Base-by-base conservation (phyloP, 164 flowering plant species). In the Berberis vulgaris region DNA sequence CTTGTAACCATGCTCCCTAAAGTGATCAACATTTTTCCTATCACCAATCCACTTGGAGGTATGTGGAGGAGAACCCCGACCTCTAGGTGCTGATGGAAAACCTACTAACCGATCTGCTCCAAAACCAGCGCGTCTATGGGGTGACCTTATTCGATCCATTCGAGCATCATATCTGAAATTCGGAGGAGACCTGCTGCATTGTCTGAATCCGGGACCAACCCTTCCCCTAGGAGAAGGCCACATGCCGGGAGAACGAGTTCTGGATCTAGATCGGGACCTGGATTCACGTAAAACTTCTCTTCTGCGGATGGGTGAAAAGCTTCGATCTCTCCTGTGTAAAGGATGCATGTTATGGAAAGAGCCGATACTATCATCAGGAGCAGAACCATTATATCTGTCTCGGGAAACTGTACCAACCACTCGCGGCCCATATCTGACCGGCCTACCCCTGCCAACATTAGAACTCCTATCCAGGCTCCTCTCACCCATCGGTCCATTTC, bases 231-330 rank as follows among this genome's bases (percentile, higher is more conserved):
- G 71, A 45, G 75, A 68, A 41, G 73, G 61, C 80, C 78, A 80
- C 41, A 58, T 39, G 64, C 49, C 70, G 12, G 85, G 86, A 49
- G 85, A 83, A 40, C 76, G 80, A 53, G 70, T 72, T 79, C 81
- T 74, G 43, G 87, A 80, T 70, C 82, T 79, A 52, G 87, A 79
- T 54, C 43, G 67, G 9, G 79, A 55, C 45, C 73, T 62, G 47
- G 74, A 64, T 5, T 46, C 41, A 70, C 57, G 76, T 57, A 62
- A 39, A 45, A 60, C 62, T n/a, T 71, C 73, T 63, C 68, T 67
- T 67, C 77, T 72, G 39, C 65, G 69, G 66, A 39, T 47, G 3
- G 88, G 83, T 64, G 83, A 82, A 71, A 75, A 76, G 67, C 80
- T 79, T 54, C 68, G 59, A 6, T 81, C 83, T 65, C 83, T 74